Evolutionary conservation across 495 filamentous ascomycete genomes (phyloP).

Genomic region (Parathielavia appendiculata): DNA sequence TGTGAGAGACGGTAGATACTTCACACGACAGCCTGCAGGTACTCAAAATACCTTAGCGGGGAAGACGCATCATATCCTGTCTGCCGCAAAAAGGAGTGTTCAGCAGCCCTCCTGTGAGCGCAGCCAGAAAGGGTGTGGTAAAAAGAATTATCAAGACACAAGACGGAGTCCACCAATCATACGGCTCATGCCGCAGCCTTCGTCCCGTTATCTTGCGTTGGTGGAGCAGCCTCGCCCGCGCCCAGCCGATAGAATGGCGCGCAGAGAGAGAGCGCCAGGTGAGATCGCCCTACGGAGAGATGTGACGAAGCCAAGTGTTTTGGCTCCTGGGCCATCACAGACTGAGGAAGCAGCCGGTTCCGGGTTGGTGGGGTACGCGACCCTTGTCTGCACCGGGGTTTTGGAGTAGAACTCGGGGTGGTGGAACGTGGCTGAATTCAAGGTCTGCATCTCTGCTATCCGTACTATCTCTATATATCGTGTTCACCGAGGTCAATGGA

Average conservation of each 20-base stretch:
- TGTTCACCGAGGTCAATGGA: no score
- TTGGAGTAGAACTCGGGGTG: not conserved
- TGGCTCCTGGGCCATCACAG: not conserved
- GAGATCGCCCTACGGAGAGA: slow-evolving; percentile 21
- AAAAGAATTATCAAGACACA: slow-evolving; percentile 43
- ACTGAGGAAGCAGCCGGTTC: not conserved
- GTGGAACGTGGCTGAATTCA: not conserved
- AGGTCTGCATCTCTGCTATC: not conserved
- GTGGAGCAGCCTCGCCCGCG: slow-evolving; percentile 3
- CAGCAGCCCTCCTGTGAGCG: not conserved
- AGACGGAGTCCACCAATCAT: slow-evolving; percentile 36
- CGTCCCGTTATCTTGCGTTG: slow-evolving; percentile 35
- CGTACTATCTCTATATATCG: no score
- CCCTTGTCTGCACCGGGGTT: not conserved
- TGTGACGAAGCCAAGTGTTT: slow-evolving; percentile 1
- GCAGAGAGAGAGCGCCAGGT: not conserved
- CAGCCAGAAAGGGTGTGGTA: slow-evolving; percentile 33
- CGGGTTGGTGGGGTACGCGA: not conserved
- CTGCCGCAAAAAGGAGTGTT: not conserved
- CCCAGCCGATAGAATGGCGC: slow-evolving; percentile 8
- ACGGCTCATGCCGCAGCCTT: slow-evolving; percentile 16
- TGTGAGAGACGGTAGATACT: not conserved
- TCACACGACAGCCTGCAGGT: not conserved
- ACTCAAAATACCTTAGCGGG: no score
- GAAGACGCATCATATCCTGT: no score